Conservation (phyloP, 352 stramenopile species). For the Paralagenidium karlingii region DNA sequence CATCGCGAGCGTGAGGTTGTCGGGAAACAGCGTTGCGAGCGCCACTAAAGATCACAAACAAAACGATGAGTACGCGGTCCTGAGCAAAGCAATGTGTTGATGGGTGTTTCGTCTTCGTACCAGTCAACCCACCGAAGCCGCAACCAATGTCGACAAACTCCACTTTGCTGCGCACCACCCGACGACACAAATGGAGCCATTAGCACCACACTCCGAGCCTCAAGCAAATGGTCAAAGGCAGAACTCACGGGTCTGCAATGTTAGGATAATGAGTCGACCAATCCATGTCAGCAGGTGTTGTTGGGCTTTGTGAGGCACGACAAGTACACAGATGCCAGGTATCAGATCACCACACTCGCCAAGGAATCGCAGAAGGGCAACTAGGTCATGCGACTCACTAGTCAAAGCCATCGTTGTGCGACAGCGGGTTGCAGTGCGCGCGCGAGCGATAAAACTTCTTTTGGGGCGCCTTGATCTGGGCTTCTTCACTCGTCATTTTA, state of each 20-base stretch:
- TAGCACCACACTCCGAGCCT: not conserved
- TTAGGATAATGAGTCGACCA: constrained; percentile 90
- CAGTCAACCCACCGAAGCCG: constrained; percentile 95
- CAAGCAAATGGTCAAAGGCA: not conserved
- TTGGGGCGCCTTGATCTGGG: constrained; percentile 69
- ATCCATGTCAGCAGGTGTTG: constrained; percentile 80
- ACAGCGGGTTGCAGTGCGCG: constrained; percentile 95
- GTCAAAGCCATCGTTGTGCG: constrained; percentile 93
- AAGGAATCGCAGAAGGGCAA: constrained; percentile 2
- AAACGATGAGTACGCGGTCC: not conserved
- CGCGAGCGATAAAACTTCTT: constrained; percentile 96
- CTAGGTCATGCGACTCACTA: constrained; percentile 55
- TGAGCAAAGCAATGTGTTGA: not conserved
- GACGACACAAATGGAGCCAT: not conserved
- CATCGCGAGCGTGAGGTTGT: constrained; percentile 93
- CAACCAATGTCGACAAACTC: constrained; percentile 95
- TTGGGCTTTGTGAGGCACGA: constrained; percentile 45
- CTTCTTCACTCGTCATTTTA: too few species aligned
- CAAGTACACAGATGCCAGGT: not conserved
- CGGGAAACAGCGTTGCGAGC: constrained; percentile 81
- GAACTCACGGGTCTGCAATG: constrained; percentile 56
- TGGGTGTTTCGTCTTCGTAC: constrained; percentile 11
- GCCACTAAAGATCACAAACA: constrained; percentile 66
- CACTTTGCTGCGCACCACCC: constrained; percentile 63
- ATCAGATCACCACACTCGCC: not conserved